A percentile compares a stretch with the other conserved stretches of the same genome.
Conservation (phyloP, 257 asterid species). For the Petunia secreta region DNA sequence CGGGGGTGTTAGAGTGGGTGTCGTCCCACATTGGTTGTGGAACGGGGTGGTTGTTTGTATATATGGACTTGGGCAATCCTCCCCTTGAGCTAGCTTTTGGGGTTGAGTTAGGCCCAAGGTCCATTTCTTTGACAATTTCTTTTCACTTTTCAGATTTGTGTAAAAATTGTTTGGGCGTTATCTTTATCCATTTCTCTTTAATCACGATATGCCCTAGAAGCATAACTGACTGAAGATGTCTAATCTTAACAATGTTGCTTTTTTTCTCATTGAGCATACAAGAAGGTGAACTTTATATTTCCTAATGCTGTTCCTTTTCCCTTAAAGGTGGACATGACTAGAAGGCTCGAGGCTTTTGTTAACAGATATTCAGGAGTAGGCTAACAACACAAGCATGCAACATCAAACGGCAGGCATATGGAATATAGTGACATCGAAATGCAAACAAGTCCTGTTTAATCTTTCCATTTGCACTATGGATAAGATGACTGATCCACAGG, state of each 20-base stretch:
- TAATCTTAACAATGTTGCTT: background rate
- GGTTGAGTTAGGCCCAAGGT: too few relatives aligned
- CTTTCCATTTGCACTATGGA: background rate
- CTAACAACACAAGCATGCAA: background rate
- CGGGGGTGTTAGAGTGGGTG: too few relatives aligned
- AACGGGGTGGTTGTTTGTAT: too few relatives aligned
- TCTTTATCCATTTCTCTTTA: background rate
- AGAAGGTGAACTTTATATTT: background rate
- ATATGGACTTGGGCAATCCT: too few relatives aligned
- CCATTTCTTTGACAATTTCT: too few relatives aligned
- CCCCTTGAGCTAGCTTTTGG: too few relatives aligned
- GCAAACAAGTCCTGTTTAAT: background rate
- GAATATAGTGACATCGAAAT: conserved; percentile 15
- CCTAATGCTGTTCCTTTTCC: background rate
- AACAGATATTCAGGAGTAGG: background rate
- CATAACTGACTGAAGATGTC: background rate
- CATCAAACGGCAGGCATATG: background rate
- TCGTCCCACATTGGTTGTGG: too few relatives aligned
- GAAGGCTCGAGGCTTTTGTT: conserved; percentile 8
- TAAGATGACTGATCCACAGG: background rate
- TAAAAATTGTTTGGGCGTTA: background rate
- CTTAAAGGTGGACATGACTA: conserved; percentile 2
- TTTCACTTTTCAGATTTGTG: background rate
- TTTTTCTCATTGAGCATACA: background rate
- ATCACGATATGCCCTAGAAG: background rate